phyloP scores from a whole-genome alignment of 2,329 filamentous ascomycete species.

The Dothideomycetes sp. region DNA sequence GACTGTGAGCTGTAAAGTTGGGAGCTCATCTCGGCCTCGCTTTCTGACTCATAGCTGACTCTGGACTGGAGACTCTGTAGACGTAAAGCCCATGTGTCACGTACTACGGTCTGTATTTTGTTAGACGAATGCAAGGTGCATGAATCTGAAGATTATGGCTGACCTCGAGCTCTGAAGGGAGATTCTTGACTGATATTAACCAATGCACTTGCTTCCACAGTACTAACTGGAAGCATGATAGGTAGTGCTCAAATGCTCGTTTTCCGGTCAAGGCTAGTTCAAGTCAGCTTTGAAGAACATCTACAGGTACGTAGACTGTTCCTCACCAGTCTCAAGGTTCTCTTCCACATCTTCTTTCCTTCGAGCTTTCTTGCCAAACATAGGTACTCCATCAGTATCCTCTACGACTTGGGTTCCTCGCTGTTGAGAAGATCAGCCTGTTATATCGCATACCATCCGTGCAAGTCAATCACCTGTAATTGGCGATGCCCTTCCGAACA shows the following conservation, averaged over 20 bases:
- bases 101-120: constrained; percentile 48
- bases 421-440: constrained; percentile 16
- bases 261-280: constrained; percentile 46
- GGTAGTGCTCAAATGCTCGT: constrained; percentile 65
- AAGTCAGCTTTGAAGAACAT: too few species aligned
- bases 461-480: constrained; percentile 52
- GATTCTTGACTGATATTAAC: constrained; percentile 56
- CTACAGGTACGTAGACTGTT: too few species aligned
- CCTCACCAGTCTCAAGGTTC: constrained; percentile 11
- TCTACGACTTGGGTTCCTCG: constrained; percentile 25
- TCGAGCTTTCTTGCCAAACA: constrained; percentile 22
- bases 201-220: constrained; percentile 72
- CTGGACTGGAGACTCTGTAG: constrained; percentile 47
- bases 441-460: too few species aligned
- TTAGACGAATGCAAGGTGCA: neutral
- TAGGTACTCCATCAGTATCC: constrained; percentile 24
- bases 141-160: neutral
- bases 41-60: constrained; percentile 26
- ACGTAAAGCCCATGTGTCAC: constrained; percentile 77
- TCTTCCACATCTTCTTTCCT: constrained; percentile 23
- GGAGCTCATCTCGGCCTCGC: constrained; percentile 31
- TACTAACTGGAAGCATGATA: constrained; percentile 77
- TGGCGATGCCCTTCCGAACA: constrained; percentile 75
- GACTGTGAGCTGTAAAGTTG: constrained; percentile 53
- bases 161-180: constrained; percentile 67